These are phyloP conservation scores for Platanus orientalis DNA, from an alignment of 164 flowering plant genomes.

Conservation along the genomic window DNA sequence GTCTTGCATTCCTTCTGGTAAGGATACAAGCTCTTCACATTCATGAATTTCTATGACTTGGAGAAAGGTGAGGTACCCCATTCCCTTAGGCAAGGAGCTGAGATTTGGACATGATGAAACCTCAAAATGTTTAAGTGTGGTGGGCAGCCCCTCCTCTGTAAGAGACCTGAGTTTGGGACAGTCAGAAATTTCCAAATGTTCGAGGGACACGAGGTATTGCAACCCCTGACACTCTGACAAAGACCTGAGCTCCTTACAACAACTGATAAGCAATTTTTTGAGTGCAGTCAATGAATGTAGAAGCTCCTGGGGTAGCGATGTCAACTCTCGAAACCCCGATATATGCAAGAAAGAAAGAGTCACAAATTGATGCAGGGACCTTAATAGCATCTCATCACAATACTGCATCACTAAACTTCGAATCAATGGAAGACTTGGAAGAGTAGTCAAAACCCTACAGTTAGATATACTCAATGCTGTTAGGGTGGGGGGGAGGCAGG, in stretches of 20 bases:
- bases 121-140: neutral
- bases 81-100: conserved; percentile 5
- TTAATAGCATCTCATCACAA: neutral
- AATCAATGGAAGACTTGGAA: conserved; percentile 6
- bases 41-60: neutral
- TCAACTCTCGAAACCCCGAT: neutral
- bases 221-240: neutral
- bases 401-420: neutral
- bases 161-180: conserved; percentile 8
- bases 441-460: neutral
- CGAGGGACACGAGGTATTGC: neutral
- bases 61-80: neutral
- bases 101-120: conserved; percentile 1
- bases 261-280: neutral
- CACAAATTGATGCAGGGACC: neutral
- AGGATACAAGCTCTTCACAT: conserved; percentile 1
- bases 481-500: neutral
- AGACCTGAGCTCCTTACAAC: neutral
- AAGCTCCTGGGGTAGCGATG: neutral
- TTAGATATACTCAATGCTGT: neutral
- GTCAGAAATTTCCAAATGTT: conserved; percentile 1
- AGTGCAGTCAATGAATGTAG: conserved; percentile 1
- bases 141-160: conserved; percentile 2
- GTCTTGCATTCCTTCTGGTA: conserved; percentile 9
- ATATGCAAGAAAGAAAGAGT: conserved; percentile 7